Conservation (phyloP, 768 basidiomycete genomes). For the Dictyophora rubrovolvata region DNA sequence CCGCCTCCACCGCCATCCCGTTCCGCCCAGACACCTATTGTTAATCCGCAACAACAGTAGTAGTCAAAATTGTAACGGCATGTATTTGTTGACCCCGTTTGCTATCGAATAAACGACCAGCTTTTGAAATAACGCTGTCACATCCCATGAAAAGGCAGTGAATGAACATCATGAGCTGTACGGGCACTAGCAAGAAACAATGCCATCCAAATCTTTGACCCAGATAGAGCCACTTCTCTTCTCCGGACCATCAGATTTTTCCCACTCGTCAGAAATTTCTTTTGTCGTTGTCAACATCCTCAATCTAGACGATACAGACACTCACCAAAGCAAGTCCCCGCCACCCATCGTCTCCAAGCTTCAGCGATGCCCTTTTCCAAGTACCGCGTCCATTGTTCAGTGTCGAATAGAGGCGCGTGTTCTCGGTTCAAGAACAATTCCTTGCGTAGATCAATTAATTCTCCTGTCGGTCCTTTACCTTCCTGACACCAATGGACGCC, state of each 20-base stretch:
- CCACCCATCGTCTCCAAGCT: conserved; percentile 41
- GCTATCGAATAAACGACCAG: neutral
- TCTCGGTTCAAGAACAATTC: conserved; percentile 33
- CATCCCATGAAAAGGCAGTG: too few species aligned
- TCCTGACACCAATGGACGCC: conserved; percentile 16
- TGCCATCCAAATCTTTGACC: conserved; percentile 14
- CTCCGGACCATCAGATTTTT: conserved; percentile 23
- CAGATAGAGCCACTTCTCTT: conserved; percentile 21
- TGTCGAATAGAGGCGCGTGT: conserved; percentile 38
- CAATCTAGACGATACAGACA: neutral
- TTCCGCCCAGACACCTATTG: conserved; percentile 14
- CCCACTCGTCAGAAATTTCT: conserved; percentile 24
- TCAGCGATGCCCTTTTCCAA: conserved; percentile 33
- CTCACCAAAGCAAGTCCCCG: conserved; percentile 27
- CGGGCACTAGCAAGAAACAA: too few species aligned
- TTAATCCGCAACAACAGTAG: neutral
- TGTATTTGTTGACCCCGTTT: neutral
- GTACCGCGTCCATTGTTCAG: conserved; percentile 35
- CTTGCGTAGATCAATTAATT: conserved; percentile 30
- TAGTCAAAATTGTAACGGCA: too few species aligned
- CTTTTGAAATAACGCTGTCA: too few species aligned
- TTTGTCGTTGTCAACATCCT: neutral
- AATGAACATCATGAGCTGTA: too few species aligned
- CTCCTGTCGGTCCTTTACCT: conserved; percentile 21
- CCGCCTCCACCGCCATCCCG: conserved; percentile 17